phyloP scores from a whole-genome alignment of 202 grass and related monocot species.

The Saccharum hybrid region DNA sequence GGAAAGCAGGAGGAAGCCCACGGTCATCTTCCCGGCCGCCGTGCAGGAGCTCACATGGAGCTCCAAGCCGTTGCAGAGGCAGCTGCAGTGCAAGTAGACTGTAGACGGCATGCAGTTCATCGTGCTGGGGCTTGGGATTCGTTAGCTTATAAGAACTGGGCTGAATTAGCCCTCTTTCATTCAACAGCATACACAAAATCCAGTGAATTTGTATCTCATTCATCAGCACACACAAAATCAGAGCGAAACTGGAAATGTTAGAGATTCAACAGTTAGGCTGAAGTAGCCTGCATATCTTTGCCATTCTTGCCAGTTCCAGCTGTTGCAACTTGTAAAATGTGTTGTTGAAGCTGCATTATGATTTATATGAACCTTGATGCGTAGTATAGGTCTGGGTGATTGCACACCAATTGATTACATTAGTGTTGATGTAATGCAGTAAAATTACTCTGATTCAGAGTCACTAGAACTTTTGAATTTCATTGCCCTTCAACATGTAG shows the following conservation, averaged over 20 bases:
- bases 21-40: constrained; percentile 81
- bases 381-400: constrained; percentile 14
- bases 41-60: constrained; percentile 82
- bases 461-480: not conserved
- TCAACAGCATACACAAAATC: not conserved
- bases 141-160: constrained; percentile 27
- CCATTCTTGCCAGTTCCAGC: constrained; percentile 27
- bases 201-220: not conserved
- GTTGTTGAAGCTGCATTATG: constrained; percentile 19
- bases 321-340: constrained; percentile 23
- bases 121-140: constrained; percentile 15
- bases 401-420: constrained; percentile 16
- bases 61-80: constrained; percentile 87
- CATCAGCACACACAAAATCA: not conserved
- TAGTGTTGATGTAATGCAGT: not conserved
- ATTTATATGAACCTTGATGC: constrained; percentile 7
- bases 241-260: constrained; percentile 14
- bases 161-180: constrained; percentile 26
- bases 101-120: not conserved
- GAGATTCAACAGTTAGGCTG: constrained; percentile 9
- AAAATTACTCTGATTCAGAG: not conserved
- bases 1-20: constrained; percentile 92
- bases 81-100: constrained; percentile 68
- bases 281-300: constrained; percentile 27
- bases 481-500: not conserved